Evolutionary conservation across 352 stramenopile genomes (phyloP).

Genomic region (Phytophthora chlamydospora): DNA sequence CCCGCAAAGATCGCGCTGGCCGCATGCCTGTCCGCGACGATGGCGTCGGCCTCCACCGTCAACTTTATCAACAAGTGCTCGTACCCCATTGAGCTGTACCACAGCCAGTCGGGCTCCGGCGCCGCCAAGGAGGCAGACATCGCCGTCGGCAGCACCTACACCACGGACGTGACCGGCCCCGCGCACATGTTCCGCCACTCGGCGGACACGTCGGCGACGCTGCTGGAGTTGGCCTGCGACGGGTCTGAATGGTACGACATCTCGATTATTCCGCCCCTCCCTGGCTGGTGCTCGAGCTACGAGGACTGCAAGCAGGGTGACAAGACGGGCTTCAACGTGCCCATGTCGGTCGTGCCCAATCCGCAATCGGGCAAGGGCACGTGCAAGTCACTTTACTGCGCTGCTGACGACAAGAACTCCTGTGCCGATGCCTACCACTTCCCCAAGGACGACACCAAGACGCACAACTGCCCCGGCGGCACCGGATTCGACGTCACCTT

Average conservation of each 20-base stretch:
- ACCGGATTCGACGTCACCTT: slow-evolving; percentile 61
- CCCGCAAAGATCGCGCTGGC: slow-evolving; percentile 26
- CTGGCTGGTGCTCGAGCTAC: slow-evolving; percentile 39
- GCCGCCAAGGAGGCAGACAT: slow-evolving; percentile 31
- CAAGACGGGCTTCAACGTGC: slow-evolving; percentile 63
- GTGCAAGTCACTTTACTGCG: slow-evolving; percentile 47
- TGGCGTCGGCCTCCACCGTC: slow-evolving; percentile 29
- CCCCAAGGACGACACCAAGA: slow-evolving; percentile 70
- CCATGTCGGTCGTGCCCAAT: slow-evolving; percentile 51
- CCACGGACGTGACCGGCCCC: slow-evolving; percentile 25
- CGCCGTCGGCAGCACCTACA: slow-evolving; percentile 16
- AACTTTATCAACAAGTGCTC: slow-evolving; percentile 58
- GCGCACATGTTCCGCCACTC: slow-evolving; percentile 64
- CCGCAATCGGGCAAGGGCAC: slow-evolving; percentile 26
- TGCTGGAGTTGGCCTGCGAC: slow-evolving; percentile 41
- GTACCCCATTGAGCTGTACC: slow-evolving; percentile 42
- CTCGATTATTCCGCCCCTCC: slow-evolving; percentile 58
- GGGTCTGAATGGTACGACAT: slow-evolving; percentile 59
- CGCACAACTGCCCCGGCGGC: slow-evolving; percentile 50
- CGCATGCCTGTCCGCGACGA: slow-evolving; percentile 27
- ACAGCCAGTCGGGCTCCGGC: slow-evolving; percentile 39
- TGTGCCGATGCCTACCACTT: slow-evolving; percentile 70
- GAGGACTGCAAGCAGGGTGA: slow-evolving; percentile 41
- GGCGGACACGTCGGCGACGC: slow-evolving; percentile 39
- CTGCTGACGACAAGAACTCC: slow-evolving; percentile 21